Conservation (phyloP, 176 grass and related monocot genomes). For the Raddia guianensis region DNA sequence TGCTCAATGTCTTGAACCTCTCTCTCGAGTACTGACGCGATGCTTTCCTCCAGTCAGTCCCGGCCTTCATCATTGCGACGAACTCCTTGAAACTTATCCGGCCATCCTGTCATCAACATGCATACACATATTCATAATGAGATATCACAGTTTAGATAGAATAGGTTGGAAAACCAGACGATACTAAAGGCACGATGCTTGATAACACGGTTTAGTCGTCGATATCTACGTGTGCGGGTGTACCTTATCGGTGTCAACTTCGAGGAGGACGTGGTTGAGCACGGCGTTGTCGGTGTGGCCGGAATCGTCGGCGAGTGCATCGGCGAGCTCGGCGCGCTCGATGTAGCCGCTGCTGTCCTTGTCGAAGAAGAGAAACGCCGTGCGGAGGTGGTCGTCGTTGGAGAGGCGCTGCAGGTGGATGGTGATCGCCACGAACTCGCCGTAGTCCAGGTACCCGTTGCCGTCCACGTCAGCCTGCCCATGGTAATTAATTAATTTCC, state of each 20-base stretch:
- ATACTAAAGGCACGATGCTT: no score
- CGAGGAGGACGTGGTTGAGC: slow-evolving; percentile 65
- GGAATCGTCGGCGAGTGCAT: slow-evolving; percentile 75
- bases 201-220: no score
- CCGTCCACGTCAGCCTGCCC: slow-evolving; percentile 81
- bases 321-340: slow-evolving; percentile 68
- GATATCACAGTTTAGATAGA: no score
- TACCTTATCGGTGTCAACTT: slow-evolving; percentile 55
- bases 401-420: slow-evolving; percentile 93
- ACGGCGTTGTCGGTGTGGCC: slow-evolving; percentile 62
- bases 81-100: slow-evolving; percentile 84
- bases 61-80: slow-evolving; percentile 91
- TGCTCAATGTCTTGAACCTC: slow-evolving; percentile 76
- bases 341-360: slow-evolving; percentile 86
- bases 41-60: slow-evolving; percentile 93
- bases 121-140: neutral
- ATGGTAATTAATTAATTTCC: neutral
- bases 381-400: slow-evolving; percentile 90
- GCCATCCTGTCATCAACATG: slow-evolving; percentile 51
- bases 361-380: slow-evolving; percentile 93
- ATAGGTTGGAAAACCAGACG: neutral
- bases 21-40: slow-evolving; percentile 97
- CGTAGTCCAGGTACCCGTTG: slow-evolving; percentile 92
- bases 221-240: no score
- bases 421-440: slow-evolving; percentile 88